Conservation (phyloP, 202 grass and related monocot species). For the Brachypodium distachyon region DNA sequence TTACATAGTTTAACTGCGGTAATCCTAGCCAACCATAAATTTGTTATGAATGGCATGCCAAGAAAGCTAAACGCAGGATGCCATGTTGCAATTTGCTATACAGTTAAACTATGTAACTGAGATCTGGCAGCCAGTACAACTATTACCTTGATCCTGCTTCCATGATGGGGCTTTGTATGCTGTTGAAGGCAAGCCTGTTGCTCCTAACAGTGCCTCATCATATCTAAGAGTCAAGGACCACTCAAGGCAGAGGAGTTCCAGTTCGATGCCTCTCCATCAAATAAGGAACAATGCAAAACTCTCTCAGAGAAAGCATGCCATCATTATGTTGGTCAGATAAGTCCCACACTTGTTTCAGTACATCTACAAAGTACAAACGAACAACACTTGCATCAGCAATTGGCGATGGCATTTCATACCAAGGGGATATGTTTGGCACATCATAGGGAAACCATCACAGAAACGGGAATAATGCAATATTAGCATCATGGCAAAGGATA, state of each 20-base stretch:
- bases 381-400: slow-evolving; percentile 22
- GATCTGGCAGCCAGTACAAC: background rate
- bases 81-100: background rate
- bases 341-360: slow-evolving; percentile 98
- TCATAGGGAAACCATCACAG: background rate
- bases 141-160: slow-evolving; percentile 81
- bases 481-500: background rate
- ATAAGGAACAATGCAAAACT: slow-evolving; percentile 95
- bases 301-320: slow-evolving; percentile 98
- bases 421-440: background rate
- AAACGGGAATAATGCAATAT: background rate
- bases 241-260: slow-evolving; percentile 63
- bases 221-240: slow-evolving; percentile 75
- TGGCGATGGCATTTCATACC: background rate
- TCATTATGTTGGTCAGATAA: slow-evolving; percentile 99
- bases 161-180: slow-evolving; percentile 65
- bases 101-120: background rate
- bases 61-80: background rate
- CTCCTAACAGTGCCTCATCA: slow-evolving; percentile 69
- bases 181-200: slow-evolving; percentile 76
- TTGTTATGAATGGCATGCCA: slow-evolving; percentile 14
- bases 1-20: slow-evolving; percentile 42
- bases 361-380: slow-evolving; percentile 46
- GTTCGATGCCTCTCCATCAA: slow-evolving; percentile 92
- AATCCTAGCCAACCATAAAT: slow-evolving; percentile 45